These are phyloP conservation scores for Excoecaria cochinchinensis DNA, from an alignment of 345 rosid genomes.

Conservation along the genomic window DNA sequence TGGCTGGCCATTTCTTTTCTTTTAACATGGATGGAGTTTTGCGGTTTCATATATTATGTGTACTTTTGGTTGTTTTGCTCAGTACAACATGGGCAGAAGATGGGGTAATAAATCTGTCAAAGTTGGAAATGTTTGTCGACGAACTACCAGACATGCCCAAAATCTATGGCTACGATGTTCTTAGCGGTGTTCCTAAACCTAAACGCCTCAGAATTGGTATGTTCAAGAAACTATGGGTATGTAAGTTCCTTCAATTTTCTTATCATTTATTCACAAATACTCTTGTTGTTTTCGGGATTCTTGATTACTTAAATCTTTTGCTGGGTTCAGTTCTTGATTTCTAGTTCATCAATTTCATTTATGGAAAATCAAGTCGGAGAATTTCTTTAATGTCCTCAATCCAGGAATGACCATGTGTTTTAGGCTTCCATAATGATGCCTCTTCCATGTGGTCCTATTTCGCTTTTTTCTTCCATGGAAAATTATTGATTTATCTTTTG, in stretches of 20 bases:
- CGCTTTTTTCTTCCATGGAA: too few relatives aligned
- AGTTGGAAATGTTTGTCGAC: constrained; percentile 74
- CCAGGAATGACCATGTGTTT: too few relatives aligned
- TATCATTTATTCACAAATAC: not conserved
- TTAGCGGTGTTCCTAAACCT: constrained; percentile 39
- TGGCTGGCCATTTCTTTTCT: not conserved
- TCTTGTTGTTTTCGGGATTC: not conserved
- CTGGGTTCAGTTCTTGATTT: not conserved
- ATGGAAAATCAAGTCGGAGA: too few relatives aligned
- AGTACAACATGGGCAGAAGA: constrained; percentile 33
- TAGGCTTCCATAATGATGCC: too few relatives aligned
- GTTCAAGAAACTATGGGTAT: constrained; percentile 71
- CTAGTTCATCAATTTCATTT: too few relatives aligned
- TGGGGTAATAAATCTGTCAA: constrained; percentile 28
- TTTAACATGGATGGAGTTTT: not conserved
- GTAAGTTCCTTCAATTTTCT: constrained; percentile 4
- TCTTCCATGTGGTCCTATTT: too few relatives aligned
- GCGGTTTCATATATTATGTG: not conserved
- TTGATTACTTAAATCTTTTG: not conserved
- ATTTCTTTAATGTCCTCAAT: too few relatives aligned
- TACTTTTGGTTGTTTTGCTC: not conserved
- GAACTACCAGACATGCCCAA: constrained; percentile 67
- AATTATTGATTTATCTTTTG: too few relatives aligned
- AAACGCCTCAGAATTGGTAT: constrained; percentile 69
- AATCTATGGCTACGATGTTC: constrained; percentile 45